A percentile compares a stretch with the other conserved stretches of the same genome.
These are phyloP conservation scores for Yamadazyma diddensiae DNA, from an alignment of 1,139 yeast genomes.

Conservation along the genomic window DNA sequence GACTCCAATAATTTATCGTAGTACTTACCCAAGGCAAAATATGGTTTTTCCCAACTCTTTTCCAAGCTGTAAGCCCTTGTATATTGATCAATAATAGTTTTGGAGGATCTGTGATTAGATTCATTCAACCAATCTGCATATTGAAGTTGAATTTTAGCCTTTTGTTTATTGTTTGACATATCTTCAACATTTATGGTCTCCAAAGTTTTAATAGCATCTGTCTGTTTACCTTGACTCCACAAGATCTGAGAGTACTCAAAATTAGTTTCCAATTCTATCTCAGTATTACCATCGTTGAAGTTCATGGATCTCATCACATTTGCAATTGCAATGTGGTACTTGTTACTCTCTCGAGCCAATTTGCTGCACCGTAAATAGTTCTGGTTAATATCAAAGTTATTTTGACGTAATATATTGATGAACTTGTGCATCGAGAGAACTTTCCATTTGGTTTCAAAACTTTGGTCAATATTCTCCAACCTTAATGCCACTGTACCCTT, in stretches of 20 bases:
- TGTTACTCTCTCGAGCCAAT: conserved; percentile 64
- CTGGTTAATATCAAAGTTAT: conserved; percentile 25
- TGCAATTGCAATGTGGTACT: conserved; percentile 72
- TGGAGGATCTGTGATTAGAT: conserved; percentile 81
- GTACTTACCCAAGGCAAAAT: conserved; percentile 77
- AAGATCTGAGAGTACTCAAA: conserved; percentile 79
- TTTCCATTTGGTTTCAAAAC: conserved; percentile 61
- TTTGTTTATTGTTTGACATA: conserved; percentile 11
- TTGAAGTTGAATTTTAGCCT: conserved; percentile 61
- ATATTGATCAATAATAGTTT: conserved; percentile 70
- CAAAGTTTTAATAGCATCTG: conserved; percentile 76
- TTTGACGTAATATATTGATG: conserved; percentile 43
- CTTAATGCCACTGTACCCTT: conserved; percentile 31
- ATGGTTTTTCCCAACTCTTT: conserved; percentile 72
- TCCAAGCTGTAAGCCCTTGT: conserved; percentile 56
- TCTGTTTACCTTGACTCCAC: conserved; percentile 89
- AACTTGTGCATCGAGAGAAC: conserved; percentile 59
- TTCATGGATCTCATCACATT: conserved; percentile 68
- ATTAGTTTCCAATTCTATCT: conserved; percentile 47
- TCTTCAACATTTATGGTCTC: conserved; percentile 32
- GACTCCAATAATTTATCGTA: conserved; percentile 76
- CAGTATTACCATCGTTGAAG: conserved; percentile 2
- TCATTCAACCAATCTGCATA: conserved; percentile 88
- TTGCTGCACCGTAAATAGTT: conserved; percentile 61
- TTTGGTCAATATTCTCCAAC: conserved; percentile 53